Evolutionary conservation across 352 stramenopile species (phyloP).

Genomic region (Phytophthora cactorum): DNA sequence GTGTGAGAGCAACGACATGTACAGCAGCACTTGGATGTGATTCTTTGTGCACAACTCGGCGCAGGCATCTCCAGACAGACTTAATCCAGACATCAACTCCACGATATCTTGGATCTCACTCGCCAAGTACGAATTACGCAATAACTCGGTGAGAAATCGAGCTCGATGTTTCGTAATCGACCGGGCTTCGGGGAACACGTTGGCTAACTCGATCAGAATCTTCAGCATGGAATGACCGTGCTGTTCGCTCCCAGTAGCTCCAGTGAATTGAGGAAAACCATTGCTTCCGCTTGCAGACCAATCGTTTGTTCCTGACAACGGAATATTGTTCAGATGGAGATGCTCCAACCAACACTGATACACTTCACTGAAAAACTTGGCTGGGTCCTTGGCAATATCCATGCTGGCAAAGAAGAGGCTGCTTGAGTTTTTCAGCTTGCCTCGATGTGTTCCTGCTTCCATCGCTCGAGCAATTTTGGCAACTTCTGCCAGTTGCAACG

Average conservation of each 20-base stretch:
- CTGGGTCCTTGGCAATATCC: slow-evolving; percentile 67
- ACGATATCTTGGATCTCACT: slow-evolving; percentile 71
- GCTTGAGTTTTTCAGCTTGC: slow-evolving; percentile 50
- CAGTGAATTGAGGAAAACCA: slow-evolving; percentile 26
- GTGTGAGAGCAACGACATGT: slow-evolving; percentile 69
- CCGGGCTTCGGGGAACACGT: slow-evolving; percentile 62
- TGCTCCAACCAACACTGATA: slow-evolving; percentile 87
- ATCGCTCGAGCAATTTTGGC: slow-evolving; percentile 49
- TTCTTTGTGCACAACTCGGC: slow-evolving; percentile 58
- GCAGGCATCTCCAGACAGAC: slow-evolving; percentile 42
- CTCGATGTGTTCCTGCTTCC: slow-evolving; percentile 44
- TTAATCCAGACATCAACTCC: slow-evolving; percentile 67
- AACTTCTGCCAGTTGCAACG: slow-evolving; percentile 63
- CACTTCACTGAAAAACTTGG: slow-evolving; percentile 76
- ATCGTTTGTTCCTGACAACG: slow-evolving; percentile 39
- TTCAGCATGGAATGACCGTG: slow-evolving; percentile 70
- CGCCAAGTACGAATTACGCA: slow-evolving; percentile 57
- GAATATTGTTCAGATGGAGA: slow-evolving; percentile 54
- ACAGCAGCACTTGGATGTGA: slow-evolving; percentile 66
- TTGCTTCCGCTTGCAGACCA: slow-evolving; percentile 47
- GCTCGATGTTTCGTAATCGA: slow-evolving; percentile 51
- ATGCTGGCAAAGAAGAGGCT: slow-evolving; percentile 71
- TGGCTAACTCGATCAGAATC: slow-evolving; percentile 69
- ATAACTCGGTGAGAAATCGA: slow-evolving; percentile 56
- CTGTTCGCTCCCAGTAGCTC: slow-evolving; percentile 42